A percentile compares a stretch with the other conserved stretches of the same genome.
Conservation (phyloP, 805 yeast species). For the Candida multigemmis region DNA sequence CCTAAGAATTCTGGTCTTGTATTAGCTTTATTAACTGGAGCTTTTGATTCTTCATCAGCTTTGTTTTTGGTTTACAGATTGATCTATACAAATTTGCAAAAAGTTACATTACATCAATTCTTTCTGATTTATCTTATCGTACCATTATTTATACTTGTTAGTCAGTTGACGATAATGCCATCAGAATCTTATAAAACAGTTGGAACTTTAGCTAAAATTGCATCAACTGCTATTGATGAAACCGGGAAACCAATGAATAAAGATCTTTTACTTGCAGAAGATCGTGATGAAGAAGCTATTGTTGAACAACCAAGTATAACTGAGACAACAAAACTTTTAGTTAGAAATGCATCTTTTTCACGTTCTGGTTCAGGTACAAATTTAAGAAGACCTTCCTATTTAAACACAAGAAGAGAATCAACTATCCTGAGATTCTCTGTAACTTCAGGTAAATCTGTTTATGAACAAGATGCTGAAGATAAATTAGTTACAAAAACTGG, state of each 20-base stretch:
- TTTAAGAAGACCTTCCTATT: too few species aligned
- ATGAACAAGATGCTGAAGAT: slow-evolving; percentile 58
- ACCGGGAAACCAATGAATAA: slow-evolving; percentile 49
- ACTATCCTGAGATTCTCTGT: slow-evolving; percentile 25
- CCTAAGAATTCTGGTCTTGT: slow-evolving; percentile 77
- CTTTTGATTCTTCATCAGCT: slow-evolving; percentile 90
- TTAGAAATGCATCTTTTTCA: slow-evolving; percentile 21
- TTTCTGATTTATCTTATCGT: slow-evolving; percentile 63
- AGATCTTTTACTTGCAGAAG: slow-evolving; percentile 30
- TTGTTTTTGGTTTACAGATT: slow-evolving; percentile 69
- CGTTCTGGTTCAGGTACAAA: too few species aligned
- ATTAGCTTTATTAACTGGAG: slow-evolving; percentile 82
- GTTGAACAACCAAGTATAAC: slow-evolving; percentile 24
- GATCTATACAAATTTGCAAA: slow-evolving; percentile 37
- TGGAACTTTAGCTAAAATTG: slow-evolving; percentile 57
- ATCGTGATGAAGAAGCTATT: slow-evolving; percentile 16
- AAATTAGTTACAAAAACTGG: slow-evolving; percentile 45
- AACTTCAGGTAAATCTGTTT: slow-evolving; percentile 46
- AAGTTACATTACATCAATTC: slow-evolving; percentile 44
- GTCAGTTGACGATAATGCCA: slow-evolving; percentile 80
- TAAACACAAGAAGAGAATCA: slow-evolving; percentile 24
- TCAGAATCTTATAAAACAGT: slow-evolving; percentile 61
- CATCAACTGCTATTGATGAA: slow-evolving; percentile 68
- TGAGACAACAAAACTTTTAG: slow-evolving; percentile 31
- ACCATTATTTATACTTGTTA: slow-evolving; percentile 66